Conservation (phyloP, 352 stramenopile genomes). For the Pythium brachiatum region DNA sequence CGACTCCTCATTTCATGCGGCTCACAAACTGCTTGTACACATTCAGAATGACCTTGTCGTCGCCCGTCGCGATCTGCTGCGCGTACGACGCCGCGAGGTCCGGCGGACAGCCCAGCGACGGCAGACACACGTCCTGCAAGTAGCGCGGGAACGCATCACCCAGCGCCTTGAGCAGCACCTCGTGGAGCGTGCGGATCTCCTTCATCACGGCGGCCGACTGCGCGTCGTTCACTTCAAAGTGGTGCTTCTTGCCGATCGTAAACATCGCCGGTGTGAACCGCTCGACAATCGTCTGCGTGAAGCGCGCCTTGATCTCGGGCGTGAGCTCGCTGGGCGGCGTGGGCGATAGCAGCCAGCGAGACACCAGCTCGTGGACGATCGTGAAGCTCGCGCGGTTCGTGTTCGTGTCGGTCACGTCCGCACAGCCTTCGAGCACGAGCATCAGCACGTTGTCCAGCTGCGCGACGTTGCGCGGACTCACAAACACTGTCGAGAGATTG, state of each 20-base stretch:
- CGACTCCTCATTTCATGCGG: conserved; percentile 35
- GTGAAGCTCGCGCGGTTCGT: conserved; percentile 79
- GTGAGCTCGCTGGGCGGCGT: conserved; percentile 29
- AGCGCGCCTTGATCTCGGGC: conserved; percentile 38
- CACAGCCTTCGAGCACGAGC: conserved; percentile 67
- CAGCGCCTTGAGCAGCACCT: conserved; percentile 50
- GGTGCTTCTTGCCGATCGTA: conserved; percentile 47
- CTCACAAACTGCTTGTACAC: conserved; percentile 68
- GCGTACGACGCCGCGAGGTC: conserved; percentile 61
- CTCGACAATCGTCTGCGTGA: conserved; percentile 63
- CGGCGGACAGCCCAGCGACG: conserved; percentile 49
- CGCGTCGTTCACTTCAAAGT: conserved; percentile 76
- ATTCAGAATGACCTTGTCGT: conserved; percentile 61
- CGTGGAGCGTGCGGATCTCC: conserved; percentile 73
- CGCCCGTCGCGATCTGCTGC: conserved; percentile 52
- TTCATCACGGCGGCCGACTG: conserved; percentile 65
- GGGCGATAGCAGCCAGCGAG: conserved; percentile 54
- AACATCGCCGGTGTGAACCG: conserved; percentile 79
- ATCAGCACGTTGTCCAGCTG: conserved; percentile 67
- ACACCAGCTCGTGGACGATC: conserved; percentile 64
- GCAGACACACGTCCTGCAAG: conserved; percentile 62
- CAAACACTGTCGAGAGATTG: conserved; percentile 61
- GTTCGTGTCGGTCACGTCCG: conserved; percentile 60
- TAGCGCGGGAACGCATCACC: conserved; percentile 63
- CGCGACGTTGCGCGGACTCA: conserved; percentile 59